These are phyloP conservation scores for Striga hermonthica DNA, from an alignment of 305 asterid genomes.

Conservation along the genomic window DNA sequence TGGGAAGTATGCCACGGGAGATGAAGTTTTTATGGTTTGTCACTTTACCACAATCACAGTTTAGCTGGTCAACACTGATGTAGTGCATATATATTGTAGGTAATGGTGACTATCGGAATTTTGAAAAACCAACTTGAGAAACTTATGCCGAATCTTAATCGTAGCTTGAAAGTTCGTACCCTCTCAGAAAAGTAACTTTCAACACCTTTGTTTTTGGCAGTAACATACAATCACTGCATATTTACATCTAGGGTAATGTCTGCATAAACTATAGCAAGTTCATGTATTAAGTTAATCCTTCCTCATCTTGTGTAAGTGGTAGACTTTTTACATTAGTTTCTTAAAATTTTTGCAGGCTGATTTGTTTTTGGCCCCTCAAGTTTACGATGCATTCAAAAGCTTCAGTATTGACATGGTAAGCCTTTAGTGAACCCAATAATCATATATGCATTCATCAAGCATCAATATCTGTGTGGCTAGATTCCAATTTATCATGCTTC, in stretches of 20 bases:
- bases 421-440: constrained; percentile 19
- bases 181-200: too few relatives aligned
- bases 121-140: neutral
- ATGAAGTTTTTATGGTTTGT: constrained; percentile 69
- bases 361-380: constrained; percentile 76
- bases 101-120: neutral
- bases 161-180: neutral
- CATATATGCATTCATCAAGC: neutral
- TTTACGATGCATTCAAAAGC: constrained; percentile 53
- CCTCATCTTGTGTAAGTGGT: neutral
- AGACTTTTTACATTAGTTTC: constrained; percentile 21
- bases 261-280: too few relatives aligned
- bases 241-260: too few relatives aligned
- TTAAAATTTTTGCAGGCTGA: constrained; percentile 63
- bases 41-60: constrained; percentile 23
- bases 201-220: too few relatives aligned
- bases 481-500: too few relatives aligned
- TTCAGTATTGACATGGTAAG: constrained; percentile 76
- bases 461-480: too few relatives aligned
- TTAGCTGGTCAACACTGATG: constrained; percentile 1
- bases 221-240: too few relatives aligned
- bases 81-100: neutral
- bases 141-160: neutral
- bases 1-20: constrained; percentile 85
- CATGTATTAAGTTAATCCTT: too few relatives aligned